Percentiles rank a stretch among this genome's conserved stretches.
These are phyloP conservation scores for Anthostomella pinea DNA, from an alignment of 2,329 filamentous ascomycete species.

Conservation along the genomic window DNA sequence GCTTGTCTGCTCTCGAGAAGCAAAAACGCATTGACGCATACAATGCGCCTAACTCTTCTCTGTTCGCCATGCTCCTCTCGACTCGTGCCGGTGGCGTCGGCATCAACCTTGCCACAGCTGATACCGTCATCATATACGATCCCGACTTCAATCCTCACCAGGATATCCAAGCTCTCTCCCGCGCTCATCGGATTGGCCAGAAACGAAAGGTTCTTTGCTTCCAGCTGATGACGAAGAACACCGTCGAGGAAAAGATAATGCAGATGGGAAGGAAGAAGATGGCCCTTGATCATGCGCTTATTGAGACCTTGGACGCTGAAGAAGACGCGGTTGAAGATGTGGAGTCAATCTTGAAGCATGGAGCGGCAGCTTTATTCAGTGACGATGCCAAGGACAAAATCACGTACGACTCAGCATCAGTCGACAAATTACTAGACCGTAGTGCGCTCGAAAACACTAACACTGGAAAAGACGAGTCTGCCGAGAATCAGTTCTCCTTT, in stretches of 20 bases:
- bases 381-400: constrained; percentile 72
- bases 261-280: constrained; percentile 95
- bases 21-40: constrained; percentile 93
- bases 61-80: constrained; percentile 90
- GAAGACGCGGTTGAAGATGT: constrained; percentile 76
- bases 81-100: constrained; percentile 94
- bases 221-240: constrained; percentile 85
- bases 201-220: constrained; percentile 95
- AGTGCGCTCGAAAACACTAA: constrained; percentile 73
- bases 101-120: constrained; percentile 94
- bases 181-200: constrained; percentile 94
- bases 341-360: constrained; percentile 83
- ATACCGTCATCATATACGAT: constrained; percentile 96
- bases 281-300: constrained; percentile 90
- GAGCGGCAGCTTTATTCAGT: constrained; percentile 81
- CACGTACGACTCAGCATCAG: constrained; percentile 72
- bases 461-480: constrained; percentile 58
- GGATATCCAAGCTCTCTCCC: constrained; percentile 90
- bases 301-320: constrained; percentile 86
- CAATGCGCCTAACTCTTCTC: constrained; percentile 76
- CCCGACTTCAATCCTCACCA: constrained; percentile 98
- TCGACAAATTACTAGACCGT: constrained; percentile 90
- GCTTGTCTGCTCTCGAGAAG: constrained; percentile 75
- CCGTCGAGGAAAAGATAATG: constrained; percentile 92
- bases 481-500: constrained; percentile 82